phyloP scores from a whole-genome alignment of 1,284 basidiomycete genomes.

The Heliocybe sulcata region DNA sequence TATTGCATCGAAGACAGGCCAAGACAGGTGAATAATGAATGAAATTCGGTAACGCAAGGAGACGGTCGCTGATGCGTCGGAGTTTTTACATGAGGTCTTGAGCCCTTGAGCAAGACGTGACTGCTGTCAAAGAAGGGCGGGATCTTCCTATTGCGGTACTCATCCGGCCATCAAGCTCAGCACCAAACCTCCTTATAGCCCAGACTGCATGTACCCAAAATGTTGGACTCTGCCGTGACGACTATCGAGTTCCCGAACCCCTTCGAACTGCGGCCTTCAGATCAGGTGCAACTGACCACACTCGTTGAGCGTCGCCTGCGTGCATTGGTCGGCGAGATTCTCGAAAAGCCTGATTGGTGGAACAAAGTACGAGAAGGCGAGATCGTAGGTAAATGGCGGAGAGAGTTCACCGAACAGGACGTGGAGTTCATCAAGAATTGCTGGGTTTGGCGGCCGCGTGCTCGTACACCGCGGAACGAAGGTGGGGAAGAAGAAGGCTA shows the following conservation, averaged over 20 bases:
- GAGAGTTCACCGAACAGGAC: neutral
- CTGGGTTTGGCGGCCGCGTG: slow-evolving; percentile 10
- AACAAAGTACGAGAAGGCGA: neutral
- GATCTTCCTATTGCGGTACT: no score
- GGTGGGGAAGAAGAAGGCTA: slow-evolving; percentile 11
- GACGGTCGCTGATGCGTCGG: no score
- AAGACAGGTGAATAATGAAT: no score
- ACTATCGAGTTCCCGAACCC: neutral
- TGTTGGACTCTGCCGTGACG: slow-evolving; percentile 8
- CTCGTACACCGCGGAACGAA: slow-evolving; percentile 14
- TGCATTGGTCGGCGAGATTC: neutral
- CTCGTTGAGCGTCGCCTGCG: slow-evolving; percentile 2
- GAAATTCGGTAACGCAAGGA: no score
- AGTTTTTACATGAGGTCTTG: no score
- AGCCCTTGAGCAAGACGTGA: no score
- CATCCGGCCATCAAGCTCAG: no score
- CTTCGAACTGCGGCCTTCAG: slow-evolving; percentile 10
- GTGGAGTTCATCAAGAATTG: neutral
- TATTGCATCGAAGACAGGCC: slow-evolving; percentile 19
- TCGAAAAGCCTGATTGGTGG: slow-evolving; percentile 2
- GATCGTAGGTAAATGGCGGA: neutral
- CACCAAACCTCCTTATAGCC: neutral
- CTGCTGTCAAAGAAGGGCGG: slow-evolving; percentile 19
- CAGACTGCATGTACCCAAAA: slow-evolving; percentile 5
- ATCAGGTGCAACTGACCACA: neutral